A percentile compares a stretch with the other conserved stretches of the same genome.
These are phyloP conservation scores for Cutaneotrichosporon cutaneum DNA, from an alignment of 1,284 basidiomycete species.

Conservation along the genomic window DNA sequence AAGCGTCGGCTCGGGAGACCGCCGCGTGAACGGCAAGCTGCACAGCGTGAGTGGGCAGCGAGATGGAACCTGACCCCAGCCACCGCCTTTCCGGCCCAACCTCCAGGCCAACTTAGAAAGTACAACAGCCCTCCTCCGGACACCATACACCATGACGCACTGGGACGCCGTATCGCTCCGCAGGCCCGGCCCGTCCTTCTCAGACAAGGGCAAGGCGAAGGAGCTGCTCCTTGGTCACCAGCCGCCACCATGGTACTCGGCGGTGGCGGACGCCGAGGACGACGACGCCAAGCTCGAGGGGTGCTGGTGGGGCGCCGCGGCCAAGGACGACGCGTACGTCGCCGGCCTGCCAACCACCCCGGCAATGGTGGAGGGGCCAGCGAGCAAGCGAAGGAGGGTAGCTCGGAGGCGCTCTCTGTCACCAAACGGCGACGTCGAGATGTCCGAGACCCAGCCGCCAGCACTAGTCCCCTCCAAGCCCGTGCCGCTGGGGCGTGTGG, in stretches of 20 bases:
- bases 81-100: conserved; percentile 43
- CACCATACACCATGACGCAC: conserved; percentile 66
- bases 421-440: conserved; percentile 5
- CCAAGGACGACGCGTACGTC: conserved; percentile 41
- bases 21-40: conserved; percentile 26
- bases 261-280: conserved; percentile 28
- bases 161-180: conserved; percentile 36
- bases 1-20: conserved; percentile 26
- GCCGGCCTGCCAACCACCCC: conserved; percentile 43
- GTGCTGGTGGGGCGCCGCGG: conserved; percentile 46
- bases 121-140: conserved; percentile 69
- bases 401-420: conserved; percentile 8
- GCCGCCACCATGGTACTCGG: conserved; percentile 45
- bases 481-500: conserved; percentile 32
- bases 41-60: conserved; percentile 26
- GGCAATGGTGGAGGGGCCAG: conserved; percentile 32
- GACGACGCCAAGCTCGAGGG: conserved; percentile 44
- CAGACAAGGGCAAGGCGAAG: conserved; percentile 46
- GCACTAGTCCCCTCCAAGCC: conserved; percentile 31
- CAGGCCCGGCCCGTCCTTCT: conserved; percentile 41
- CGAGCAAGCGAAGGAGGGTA: conserved; percentile 18
- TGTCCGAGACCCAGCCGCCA: conserved; percentile 19
- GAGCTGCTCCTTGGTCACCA: conserved; percentile 37
- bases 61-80: conserved; percentile 18
- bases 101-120: conserved; percentile 43